Conservation (phyloP, 2,329 filamentous ascomycete genomes). For the Drechslerella coelobrocha region DNA sequence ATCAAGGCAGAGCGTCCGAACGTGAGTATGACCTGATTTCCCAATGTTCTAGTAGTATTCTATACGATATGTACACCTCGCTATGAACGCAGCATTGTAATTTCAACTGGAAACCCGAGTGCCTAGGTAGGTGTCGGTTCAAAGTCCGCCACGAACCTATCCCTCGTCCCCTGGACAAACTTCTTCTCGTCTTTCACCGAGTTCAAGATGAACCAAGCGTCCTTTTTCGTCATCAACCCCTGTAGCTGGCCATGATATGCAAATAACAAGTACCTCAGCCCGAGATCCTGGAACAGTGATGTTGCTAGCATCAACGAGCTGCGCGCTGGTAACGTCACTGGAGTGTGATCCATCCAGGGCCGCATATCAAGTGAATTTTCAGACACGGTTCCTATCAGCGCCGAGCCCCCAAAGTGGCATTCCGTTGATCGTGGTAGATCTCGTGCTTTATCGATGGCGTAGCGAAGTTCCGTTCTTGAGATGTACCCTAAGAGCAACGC, state of each 20-base stretch:
- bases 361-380: constrained; percentile 73
- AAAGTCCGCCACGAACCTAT: constrained; percentile 35
- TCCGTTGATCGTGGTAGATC: constrained; percentile 39
- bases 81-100: background rate
- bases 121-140: constrained; percentile 7
- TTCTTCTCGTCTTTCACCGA: constrained; percentile 69
- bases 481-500: constrained; percentile 91
- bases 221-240: constrained; percentile 94
- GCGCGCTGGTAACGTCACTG: constrained; percentile 81
- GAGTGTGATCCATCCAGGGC: constrained; percentile 99
- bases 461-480: constrained; percentile 84
- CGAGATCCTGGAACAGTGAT: constrained; percentile 92
- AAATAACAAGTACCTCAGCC: constrained; percentile 87
- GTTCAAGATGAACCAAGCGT: constrained; percentile 92
- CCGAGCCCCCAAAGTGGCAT: constrained; percentile 80
- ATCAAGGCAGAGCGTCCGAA: no score
- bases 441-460: constrained; percentile 75
- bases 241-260: constrained; percentile 79
- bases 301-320: constrained; percentile 83
- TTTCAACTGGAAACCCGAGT: constrained; percentile 17
- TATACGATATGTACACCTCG: constrained; percentile 1
- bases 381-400: constrained; percentile 37
- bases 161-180: constrained; percentile 58
- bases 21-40: no score
- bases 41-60: no score